Conservation (phyloP, 768 basidiomycete species). For the Trametes cubensis region DNA sequence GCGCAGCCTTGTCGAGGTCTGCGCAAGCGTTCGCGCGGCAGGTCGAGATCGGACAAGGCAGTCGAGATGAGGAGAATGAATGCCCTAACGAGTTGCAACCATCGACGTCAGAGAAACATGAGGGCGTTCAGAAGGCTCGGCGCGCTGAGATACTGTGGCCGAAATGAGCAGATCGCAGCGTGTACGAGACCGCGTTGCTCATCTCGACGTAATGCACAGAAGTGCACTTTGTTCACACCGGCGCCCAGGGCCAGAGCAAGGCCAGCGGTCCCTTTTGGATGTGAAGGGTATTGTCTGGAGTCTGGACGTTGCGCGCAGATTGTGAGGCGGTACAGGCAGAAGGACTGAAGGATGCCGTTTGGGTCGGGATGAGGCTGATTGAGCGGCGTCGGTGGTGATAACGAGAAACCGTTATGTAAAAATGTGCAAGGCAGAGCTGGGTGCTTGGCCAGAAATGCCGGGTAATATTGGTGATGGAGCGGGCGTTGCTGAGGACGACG, state of each 20-base stretch:
- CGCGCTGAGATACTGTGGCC: slow-evolving; percentile 11
- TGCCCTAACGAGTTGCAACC: not conserved
- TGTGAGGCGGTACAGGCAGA: not conserved
- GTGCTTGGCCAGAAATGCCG: no score
- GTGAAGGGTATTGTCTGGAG: not conserved
- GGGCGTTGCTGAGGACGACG: not conserved
- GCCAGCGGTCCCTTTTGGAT: not conserved
- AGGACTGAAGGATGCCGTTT: not conserved
- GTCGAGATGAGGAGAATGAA: slow-evolving; percentile 6
- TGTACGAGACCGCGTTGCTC: not conserved
- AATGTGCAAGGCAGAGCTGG: not conserved
- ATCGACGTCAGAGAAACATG: slow-evolving; percentile 14
- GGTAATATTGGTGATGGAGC: not conserved
- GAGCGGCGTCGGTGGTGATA: slow-evolving; percentile 16
- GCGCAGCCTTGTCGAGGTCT: not conserved
- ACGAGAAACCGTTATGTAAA: not conserved
- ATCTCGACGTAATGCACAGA: slow-evolving; percentile 6
- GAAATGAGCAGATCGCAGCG: slow-evolving; percentile 12
- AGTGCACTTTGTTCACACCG: not conserved
- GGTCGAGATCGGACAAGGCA: slow-evolving; percentile 11
- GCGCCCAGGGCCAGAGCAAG: not conserved
- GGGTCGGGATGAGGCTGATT: slow-evolving; percentile 5
- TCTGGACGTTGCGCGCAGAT: not conserved
- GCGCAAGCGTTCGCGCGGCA: not conserved
- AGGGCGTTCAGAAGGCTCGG: slow-evolving; percentile 11